Evolutionary conservation across 2,329 filamentous ascomycete genomes (phyloP), one percentile per base, ranked within the genome.

Genomic region (Cladosporium sp.): DNA sequence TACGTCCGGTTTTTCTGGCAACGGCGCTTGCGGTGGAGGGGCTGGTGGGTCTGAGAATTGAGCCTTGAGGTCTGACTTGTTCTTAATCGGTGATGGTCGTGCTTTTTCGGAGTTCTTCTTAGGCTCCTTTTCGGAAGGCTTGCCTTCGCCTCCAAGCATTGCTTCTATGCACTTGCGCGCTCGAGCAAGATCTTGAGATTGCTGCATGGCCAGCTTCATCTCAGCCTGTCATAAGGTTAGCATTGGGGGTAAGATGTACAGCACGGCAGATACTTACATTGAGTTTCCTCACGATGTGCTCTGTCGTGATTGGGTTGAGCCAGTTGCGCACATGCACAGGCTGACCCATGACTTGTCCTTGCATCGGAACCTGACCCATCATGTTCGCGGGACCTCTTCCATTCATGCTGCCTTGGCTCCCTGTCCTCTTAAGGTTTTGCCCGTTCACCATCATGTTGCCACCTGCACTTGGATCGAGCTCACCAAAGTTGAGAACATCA

Each of bases 1-100:
- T 18, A 85, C 87, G 77, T 96, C 92, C 0, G 94, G 94, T 76
- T 97, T 97, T 75, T 97, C 93, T 0, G 94, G 94, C 6, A 98
- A 82, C 16, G 94, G 94, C 71, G 96, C 93, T 71, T 96, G 93
- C 30, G 94, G 94, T 28, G 94, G 94, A 8, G 94, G 94, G 25
- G 93, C 94, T 4, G 94, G 94, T 59, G 94, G 94, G 65, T 97
- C 93, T 1, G 92, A 95, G 76, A 97, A 98, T 61, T 93, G 87
- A 5, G 91, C 87, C 72, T 95, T 94, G 48, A 89, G 82, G 73
- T 97, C 93, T 14, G 87, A 79, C 69, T 92, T 89, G 23, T 88
- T 80, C 70, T 92, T 89, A 56, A 79, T 75, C 6, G 81, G 81
- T 13, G 80, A 78, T 67, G 80, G 72, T 67, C 73, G 77, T 69